Percentiles rank a stretch among this genome's conserved stretches.
Conservation (phyloP, 148 eudicot genomes). For the Fagopyrum homotropicum region DNA sequence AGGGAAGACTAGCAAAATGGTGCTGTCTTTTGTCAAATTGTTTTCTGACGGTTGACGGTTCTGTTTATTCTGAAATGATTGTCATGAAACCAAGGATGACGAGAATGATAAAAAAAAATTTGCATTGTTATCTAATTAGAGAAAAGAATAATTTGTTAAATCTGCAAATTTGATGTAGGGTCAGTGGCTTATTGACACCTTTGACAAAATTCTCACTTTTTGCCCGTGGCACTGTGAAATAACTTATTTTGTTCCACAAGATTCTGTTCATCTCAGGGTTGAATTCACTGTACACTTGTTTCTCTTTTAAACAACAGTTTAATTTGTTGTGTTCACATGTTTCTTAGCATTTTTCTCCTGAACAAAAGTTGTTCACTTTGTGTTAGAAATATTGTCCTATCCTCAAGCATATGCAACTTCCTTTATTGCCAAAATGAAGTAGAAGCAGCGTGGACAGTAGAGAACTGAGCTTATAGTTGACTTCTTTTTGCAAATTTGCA, state of each 20-base stretch:
- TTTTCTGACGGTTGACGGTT: neutral
- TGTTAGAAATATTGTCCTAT: neutral
- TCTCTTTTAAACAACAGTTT: neutral
- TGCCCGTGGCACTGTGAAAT: neutral
- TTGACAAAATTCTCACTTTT: neutral
- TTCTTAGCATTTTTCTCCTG: neutral
- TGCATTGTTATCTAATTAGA: neutral
- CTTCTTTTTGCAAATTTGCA: neutral
- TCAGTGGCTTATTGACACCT: neutral
- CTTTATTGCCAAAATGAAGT: neutral
- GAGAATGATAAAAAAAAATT: neutral
- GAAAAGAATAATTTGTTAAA: neutral
- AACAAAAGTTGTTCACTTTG: neutral
- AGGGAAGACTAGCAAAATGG: neutral
- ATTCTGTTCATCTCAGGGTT: neutral
- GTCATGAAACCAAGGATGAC: neutral
- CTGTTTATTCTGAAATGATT: neutral
- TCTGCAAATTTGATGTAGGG: neutral
- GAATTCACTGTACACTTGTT: neutral
- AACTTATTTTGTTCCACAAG: neutral
- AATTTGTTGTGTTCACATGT: neutral
- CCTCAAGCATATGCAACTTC: neutral
- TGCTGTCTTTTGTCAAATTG: neutral
- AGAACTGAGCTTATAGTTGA: conserved; percentile 7
- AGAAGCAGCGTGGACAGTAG: neutral